Percentiles rank a stretch among this genome's conserved stretches.
phyloP scores from a whole-genome alignment of 441 rosid genomes.

The Breynia disticha region DNA sequence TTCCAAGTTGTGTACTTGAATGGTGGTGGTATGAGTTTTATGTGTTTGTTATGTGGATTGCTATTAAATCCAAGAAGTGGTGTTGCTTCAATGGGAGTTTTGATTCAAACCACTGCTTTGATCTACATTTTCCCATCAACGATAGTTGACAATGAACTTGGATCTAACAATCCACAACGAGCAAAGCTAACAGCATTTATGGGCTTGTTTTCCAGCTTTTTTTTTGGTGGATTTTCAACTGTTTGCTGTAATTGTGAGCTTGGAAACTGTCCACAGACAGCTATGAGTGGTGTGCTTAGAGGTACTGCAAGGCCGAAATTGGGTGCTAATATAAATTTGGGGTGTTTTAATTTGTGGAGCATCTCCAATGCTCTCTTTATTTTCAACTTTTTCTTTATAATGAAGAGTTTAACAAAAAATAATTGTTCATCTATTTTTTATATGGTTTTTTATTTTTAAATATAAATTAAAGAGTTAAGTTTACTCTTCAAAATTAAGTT shows the following conservation, averaged over 20 bases:
- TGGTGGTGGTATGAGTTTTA: slow-evolving; percentile 99
- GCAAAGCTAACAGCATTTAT: slow-evolving; percentile 54
- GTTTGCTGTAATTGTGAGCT: slow-evolving; percentile 55
- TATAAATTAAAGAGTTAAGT: too few species aligned
- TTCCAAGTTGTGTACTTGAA: slow-evolving; percentile 80
- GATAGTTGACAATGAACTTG: slow-evolving; percentile 73
- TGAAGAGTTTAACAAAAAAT: too few species aligned
- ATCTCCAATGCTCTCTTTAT: too few species aligned
- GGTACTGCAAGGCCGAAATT: slow-evolving; percentile 75
- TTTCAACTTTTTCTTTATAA: too few species aligned
- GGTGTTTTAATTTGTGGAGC: slow-evolving; percentile 81
- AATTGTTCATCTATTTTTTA: too few species aligned
- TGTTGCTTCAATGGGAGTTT: slow-evolving; percentile 82
- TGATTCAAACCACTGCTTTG: slow-evolving; percentile 78
- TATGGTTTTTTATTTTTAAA: too few species aligned
- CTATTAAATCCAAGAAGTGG: slow-evolving; percentile 63
- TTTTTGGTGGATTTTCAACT: slow-evolving; percentile 48
- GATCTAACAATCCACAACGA: slow-evolving; percentile 54
- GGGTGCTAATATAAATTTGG: slow-evolving; percentile 73
- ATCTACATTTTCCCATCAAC: slow-evolving; percentile 90
- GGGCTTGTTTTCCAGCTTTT: slow-evolving; percentile 50
- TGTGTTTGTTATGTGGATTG: slow-evolving; percentile 73
- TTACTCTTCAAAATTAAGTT: too few species aligned
- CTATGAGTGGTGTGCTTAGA: slow-evolving; percentile 72
- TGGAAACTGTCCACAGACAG: slow-evolving; percentile 90